These are phyloP conservation scores for Tetrapisispora nanseiensis DNA, from an alignment of 805 yeast genomes.

Conservation along the genomic window DNA sequence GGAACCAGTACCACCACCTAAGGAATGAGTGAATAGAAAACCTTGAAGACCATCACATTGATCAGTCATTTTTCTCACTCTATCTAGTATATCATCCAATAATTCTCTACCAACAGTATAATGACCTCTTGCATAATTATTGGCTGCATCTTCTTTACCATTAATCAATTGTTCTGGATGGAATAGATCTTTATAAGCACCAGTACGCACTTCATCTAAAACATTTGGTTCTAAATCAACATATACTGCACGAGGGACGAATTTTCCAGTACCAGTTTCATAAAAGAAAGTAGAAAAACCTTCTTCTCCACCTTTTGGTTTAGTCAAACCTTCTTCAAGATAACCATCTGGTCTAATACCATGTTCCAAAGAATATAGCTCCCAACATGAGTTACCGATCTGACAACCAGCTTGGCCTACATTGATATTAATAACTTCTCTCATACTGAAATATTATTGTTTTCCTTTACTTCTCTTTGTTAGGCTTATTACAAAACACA, in stretches of 20 bases:
- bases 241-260: conserved; percentile 94
- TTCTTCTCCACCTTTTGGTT: conserved; percentile 91
- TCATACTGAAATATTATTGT: conserved; percentile 37
- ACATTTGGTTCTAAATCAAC: conserved; percentile 98
- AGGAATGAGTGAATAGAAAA: conserved; percentile 89
- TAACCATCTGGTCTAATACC: conserved; percentile 96
- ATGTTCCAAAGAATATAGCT: conserved; percentile 90
- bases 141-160: conserved; percentile 98
- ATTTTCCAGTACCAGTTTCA: conserved; percentile 93
- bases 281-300: conserved; percentile 94
- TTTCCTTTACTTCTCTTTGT: neutral
- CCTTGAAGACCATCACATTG: conserved; percentile 98
- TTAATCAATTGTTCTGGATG: conserved; percentile 96
- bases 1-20: conserved; percentile 99
- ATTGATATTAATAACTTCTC: conserved; percentile 87
- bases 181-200: conserved; percentile 81
- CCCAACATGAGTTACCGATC: conserved; percentile 99
- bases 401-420: conserved; percentile 95
- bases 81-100: conserved; percentile 87
- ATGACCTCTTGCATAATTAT: conserved; percentile 98
- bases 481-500: neutral
- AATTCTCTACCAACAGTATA: conserved; percentile 95
- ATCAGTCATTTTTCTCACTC: conserved; percentile 91
- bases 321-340: conserved; percentile 59
- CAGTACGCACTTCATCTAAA: conserved; percentile 94